Percentiles rank a stretch among this genome's conserved stretches.
These are phyloP conservation scores for Pulveroboletus sp. DNA, from an alignment of 768 basidiomycete genomes.

Conservation along the genomic window DNA sequence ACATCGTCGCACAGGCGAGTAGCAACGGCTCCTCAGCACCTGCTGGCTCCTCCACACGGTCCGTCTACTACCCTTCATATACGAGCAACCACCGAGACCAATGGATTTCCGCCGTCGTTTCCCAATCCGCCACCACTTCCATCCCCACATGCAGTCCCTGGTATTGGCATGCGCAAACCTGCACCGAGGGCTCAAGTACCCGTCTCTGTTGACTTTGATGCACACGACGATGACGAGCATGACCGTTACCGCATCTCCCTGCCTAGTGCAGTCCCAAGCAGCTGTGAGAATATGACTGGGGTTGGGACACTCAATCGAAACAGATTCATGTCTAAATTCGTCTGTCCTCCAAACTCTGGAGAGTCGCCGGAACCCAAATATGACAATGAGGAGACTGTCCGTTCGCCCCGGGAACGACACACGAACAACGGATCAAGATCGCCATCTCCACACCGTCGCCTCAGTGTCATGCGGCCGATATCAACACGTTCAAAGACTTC, in stretches of 20 bases:
- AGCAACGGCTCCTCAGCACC: slow-evolving; percentile 30
- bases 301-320: slow-evolving; percentile 41
- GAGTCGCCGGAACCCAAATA: slow-evolving; percentile 7
- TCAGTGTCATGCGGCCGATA: slow-evolving; percentile 29
- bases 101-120: slow-evolving; percentile 16
- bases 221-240: slow-evolving; percentile 31
- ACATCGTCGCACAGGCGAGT: slow-evolving; percentile 29
- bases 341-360: slow-evolving; percentile 8
- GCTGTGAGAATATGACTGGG: slow-evolving; percentile 62
- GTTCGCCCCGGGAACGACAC: slow-evolving; percentile 16
- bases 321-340: slow-evolving; percentile 22
- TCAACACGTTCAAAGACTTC: slow-evolving; percentile 39
- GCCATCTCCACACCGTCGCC: slow-evolving; percentile 22
- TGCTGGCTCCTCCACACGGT: slow-evolving; percentile 11
- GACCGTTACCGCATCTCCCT: slow-evolving; percentile 39
- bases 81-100: slow-evolving; percentile 33
- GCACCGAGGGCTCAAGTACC: slow-evolving; percentile 62
- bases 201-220: slow-evolving; percentile 47
- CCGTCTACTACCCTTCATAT: slow-evolving; percentile 26
- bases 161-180: slow-evolving; percentile 52
- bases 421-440: slow-evolving; percentile 18
- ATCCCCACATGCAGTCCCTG: slow-evolving; percentile 25
- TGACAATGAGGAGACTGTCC: slow-evolving; percentile 16
- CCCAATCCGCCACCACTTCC: slow-evolving; percentile 14
- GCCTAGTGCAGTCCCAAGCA: slow-evolving; percentile 50